phyloP scores from a whole-genome alignment of 176 grass and related monocot genomes.

The Rhynchospora tenuis region DNA sequence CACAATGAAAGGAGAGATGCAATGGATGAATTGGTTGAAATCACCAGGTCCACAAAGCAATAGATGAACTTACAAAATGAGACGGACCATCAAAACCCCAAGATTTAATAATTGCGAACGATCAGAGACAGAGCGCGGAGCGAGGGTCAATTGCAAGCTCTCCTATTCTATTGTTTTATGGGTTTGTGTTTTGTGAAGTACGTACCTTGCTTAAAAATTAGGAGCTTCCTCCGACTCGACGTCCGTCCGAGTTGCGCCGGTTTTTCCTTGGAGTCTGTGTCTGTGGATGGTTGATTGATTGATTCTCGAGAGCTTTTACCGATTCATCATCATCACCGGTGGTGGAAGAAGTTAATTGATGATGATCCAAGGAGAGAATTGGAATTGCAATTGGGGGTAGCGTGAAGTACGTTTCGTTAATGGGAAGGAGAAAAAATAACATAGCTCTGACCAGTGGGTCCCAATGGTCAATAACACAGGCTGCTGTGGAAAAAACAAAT shows the following conservation, averaged over 20 bases:
- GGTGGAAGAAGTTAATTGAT: neutral
- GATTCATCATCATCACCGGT: neutral
- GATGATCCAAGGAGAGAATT: neutral
- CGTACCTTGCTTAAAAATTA: neutral
- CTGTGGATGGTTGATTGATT: too few species aligned
- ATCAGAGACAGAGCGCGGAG: too few species aligned
- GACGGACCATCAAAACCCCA: neutral
- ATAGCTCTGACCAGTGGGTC: neutral
- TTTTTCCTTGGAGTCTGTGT: too few species aligned
- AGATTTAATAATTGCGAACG: too few species aligned
- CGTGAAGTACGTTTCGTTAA: neutral
- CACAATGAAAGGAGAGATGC: neutral
- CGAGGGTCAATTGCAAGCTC: too few species aligned
- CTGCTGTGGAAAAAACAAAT: too few species aligned
- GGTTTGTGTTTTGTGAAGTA: too few species aligned
- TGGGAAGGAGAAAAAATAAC: neutral
- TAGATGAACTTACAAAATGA: neutral
- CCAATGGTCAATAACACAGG: too few species aligned
- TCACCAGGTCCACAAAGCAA: neutral
- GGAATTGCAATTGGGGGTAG: too few species aligned
- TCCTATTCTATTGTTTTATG: too few species aligned
- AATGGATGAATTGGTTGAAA: too few species aligned
- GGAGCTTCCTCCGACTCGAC: neutral
- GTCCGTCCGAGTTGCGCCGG: neutral
- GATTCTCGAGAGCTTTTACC: too few species aligned